Base-by-base conservation (phyloP, 1,284 basidiomycete species). In the Farysia itapuensis region DNA sequence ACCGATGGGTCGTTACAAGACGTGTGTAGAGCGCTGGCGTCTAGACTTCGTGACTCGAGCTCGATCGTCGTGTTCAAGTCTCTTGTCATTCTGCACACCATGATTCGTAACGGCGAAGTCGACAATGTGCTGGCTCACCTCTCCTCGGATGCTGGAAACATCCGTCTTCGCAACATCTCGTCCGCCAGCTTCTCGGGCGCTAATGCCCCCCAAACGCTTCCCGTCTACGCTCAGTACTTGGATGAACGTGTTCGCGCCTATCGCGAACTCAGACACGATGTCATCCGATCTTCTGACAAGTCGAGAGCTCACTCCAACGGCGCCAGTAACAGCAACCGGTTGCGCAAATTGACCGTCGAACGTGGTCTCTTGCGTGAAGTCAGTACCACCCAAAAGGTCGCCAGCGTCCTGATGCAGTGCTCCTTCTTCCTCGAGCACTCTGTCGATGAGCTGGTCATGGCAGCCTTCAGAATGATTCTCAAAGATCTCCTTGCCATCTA, bases 401-500 rank as follows among this genome's bases (percentile, higher is more conserved):
- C 96, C 67, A 89, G 91, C 75, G 77, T 87, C 1, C 80, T 97
- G 59, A 82, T 94, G 31, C 87, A 90, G 70, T 93, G 91, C 77
- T 83, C 87, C 87, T 95, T 98, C 78, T 98, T 95, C 78, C 79
- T 90, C 41, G 94, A 97, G 69, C 86, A 96, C 72, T 80, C 94
- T 19, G 87, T 90, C 67, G 93, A 98, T 73, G 89, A 95, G 67
- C 83, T 97, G 39, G 90, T 87, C 1, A 86, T 90, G 45, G 85
- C 88, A 2, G 90, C 95, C 1, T 82, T 96, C 51, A 83, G 90
- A 31, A 90, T 99, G 87, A 82, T 95, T n/a, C 88, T 97, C 64
- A 97, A 97, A 75, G 95, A 99, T 77, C 82, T 98, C 6, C 82
- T 98, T 36, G 89, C 95, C 44, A 81, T 98, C 15, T 97, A 97